Evolutionary conservation across 805 yeast species (phyloP).

Genomic region (Wickerhamiella bombiphila): DNA sequence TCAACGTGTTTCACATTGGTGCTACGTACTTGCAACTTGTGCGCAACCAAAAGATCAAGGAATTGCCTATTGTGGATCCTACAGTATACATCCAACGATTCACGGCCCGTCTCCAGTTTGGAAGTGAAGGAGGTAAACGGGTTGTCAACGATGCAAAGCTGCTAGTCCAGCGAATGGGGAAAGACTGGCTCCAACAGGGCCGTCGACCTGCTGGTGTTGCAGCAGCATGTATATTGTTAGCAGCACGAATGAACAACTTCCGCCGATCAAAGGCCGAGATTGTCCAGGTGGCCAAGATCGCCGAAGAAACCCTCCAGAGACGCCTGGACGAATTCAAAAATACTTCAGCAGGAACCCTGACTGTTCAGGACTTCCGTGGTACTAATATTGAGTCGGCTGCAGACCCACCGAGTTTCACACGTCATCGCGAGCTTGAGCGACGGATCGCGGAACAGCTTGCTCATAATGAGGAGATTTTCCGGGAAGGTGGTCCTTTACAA

Average conservation of each 20-base stretch:
- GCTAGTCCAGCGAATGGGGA: constrained; percentile 78
- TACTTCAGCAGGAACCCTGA: constrained; percentile 58
- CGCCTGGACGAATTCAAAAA: constrained; percentile 75
- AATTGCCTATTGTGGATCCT: constrained; percentile 84
- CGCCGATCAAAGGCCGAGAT: constrained; percentile 85
- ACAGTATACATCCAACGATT: constrained; percentile 86
- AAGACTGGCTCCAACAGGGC: constrained; percentile 94
- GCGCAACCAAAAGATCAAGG: constrained; percentile 61
- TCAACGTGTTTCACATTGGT: constrained; percentile 86
- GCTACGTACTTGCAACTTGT: constrained; percentile 91
- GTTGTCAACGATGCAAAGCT: constrained; percentile 80
- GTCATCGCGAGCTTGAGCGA: constrained; percentile 41
- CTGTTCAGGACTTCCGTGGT: constrained; percentile 59
- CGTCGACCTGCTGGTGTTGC: constrained; percentile 98
- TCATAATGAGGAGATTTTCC: constrained; percentile 12
- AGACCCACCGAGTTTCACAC: constrained; percentile 71
- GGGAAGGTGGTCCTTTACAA: constrained; percentile 11
- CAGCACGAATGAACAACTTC: constrained; percentile 93
- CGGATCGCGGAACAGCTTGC: constrained; percentile 9
- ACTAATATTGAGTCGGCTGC: constrained; percentile 30
- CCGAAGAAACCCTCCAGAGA: constrained; percentile 83
- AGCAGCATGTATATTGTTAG: constrained; percentile 85
- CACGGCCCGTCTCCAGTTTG: constrained; percentile 74
- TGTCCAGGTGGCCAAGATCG: constrained; percentile 89
- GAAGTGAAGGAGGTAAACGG: constrained; percentile 41